phyloP scores from a whole-genome alignment of 176 grass and related monocot genomes.

The Urochloa ruziziensis region DNA sequence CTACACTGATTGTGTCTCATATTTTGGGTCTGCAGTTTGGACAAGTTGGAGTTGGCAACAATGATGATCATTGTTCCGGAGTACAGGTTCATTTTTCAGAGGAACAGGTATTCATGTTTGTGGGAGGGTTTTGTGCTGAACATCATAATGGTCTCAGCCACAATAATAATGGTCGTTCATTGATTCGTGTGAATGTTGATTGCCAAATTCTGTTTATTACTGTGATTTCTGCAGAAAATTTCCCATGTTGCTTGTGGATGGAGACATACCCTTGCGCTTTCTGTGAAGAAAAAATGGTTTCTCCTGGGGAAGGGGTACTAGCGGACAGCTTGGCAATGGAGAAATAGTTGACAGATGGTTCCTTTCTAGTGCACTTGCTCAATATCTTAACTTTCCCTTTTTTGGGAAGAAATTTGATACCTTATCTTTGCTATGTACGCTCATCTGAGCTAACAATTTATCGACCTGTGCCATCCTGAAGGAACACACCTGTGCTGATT shows the following conservation, averaged over 20 bases:
- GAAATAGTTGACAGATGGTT: slow-evolving; percentile 90
- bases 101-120: slow-evolving; percentile 61
- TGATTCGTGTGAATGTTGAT: background rate
- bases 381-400: background rate
- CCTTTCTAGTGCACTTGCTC: background rate
- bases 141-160: background rate
- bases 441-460: slow-evolving; percentile 10
- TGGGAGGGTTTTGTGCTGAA: background rate
- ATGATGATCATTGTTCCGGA: slow-evolving; percentile 74
- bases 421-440: background rate
- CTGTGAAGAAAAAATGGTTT: slow-evolving; percentile 93
- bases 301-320: slow-evolving; percentile 96
- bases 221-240: slow-evolving; percentile 62
- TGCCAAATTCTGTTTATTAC: slow-evolving; percentile 8
- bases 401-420: too few species aligned
- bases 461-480: slow-evolving; percentile 33
- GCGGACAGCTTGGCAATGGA: slow-evolving; percentile 92
- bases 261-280: slow-evolving; percentile 91
- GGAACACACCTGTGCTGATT: slow-evolving; percentile 79
- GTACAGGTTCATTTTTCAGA: slow-evolving; percentile 72
- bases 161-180: slow-evolving; percentile 7
- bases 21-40: slow-evolving; percentile 69
- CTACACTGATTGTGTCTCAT: slow-evolving; percentile 5
- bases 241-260: slow-evolving; percentile 88
- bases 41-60: slow-evolving; percentile 87